Evolutionary conservation across 257 asterid species (phyloP).

Genomic region (Solanum corneliomulleri): DNA sequence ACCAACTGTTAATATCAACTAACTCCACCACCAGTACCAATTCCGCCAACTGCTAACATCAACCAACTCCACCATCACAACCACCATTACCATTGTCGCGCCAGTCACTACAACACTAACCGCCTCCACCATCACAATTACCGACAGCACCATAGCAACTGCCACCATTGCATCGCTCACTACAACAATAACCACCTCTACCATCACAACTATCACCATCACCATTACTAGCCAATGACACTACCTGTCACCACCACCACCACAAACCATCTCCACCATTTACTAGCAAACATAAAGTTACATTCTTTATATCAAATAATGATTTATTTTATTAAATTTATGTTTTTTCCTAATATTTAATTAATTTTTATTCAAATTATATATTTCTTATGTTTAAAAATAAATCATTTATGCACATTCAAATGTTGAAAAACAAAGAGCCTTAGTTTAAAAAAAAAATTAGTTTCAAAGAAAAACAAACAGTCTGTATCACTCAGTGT

Average conservation of each 20-base stretch:
- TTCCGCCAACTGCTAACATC: not conserved
- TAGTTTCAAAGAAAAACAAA: no score
- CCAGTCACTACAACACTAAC: not conserved
- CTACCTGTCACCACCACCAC: not conserved
- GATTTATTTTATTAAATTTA: not conserved
- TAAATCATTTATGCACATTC: not conserved
- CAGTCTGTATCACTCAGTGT: no score
- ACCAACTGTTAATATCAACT: not conserved
- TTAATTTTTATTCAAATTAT: not conserved
- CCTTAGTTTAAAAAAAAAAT: no score
- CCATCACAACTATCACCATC: not conserved
- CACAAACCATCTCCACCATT: not conserved
- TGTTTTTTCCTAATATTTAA: not conserved
- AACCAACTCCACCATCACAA: not conserved
- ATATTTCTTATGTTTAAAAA: not conserved
- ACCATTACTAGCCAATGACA: not conserved
- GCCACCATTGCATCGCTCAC: not conserved
- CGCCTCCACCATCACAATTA: not conserved
- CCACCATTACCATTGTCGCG: not conserved
- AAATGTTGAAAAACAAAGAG: not conserved
- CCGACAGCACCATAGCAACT: not conserved
- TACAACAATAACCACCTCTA: not conserved
- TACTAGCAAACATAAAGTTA: not conserved
- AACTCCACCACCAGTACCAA: not conserved
- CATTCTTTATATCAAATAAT: not conserved